A percentile compares a stretch with the other conserved stretches of the same genome.
Evolutionary conservation across 768 basidiomycete genomes (phyloP).

Genomic region (Boletus barrowsii): DNA sequence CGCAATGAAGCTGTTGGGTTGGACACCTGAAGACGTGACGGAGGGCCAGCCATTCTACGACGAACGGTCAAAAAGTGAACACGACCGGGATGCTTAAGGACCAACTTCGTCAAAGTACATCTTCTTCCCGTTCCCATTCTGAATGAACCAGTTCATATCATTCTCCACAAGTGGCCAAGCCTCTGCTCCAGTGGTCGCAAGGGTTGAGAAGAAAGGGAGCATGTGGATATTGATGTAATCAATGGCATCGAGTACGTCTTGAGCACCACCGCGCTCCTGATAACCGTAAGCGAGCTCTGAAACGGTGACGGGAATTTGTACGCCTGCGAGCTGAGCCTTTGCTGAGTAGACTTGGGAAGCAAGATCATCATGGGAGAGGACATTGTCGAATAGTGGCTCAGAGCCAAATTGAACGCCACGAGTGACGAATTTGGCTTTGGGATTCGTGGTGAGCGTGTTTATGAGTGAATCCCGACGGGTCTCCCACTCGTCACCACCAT

Average conservation of each 20-base stretch:
- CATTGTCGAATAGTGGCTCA: conserved; percentile 63
- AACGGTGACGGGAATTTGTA: conserved; percentile 67
- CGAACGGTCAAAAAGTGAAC: not conserved
- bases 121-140: conserved; percentile 66
- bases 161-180: conserved; percentile 61
- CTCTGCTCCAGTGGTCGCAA: conserved; percentile 40
- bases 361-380: conserved; percentile 46
- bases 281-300: conserved; percentile 65
- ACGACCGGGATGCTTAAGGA: not conserved
- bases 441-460: conserved; percentile 51
- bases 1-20: conserved; percentile 62
- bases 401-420: conserved; percentile 69
- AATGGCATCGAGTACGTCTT: conserved; percentile 53
- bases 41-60: conserved; percentile 80
- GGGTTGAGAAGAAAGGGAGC: conserved; percentile 58
- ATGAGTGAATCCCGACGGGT: conserved; percentile 53
- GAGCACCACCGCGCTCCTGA: conserved; percentile 48
- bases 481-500: conserved; percentile 47
- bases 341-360: conserved; percentile 48
- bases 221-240: conserved; percentile 69
- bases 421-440: conserved; percentile 62
- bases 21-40: conserved; percentile 53
- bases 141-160: conserved; percentile 67
- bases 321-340: conserved; percentile 45
- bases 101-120: conserved; percentile 69